These are phyloP conservation scores for Nitzschia sp. DNA, from an alignment of 108 stramenopile species.

Conservation along the genomic window DNA sequence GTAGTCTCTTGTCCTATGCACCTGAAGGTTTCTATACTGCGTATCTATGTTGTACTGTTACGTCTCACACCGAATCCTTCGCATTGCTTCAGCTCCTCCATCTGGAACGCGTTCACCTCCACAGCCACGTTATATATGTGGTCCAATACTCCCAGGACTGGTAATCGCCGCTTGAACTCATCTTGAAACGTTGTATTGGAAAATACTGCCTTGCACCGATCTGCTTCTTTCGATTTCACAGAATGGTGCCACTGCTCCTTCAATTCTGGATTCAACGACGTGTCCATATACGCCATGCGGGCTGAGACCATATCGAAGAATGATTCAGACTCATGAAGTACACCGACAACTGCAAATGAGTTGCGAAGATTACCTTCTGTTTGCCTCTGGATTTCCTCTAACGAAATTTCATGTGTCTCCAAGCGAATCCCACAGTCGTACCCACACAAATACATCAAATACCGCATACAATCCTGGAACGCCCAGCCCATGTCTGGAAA, in stretches of 20 bases:
- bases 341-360: slow-evolving; percentile 46
- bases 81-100: slow-evolving; percentile 35
- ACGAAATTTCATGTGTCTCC: neutral
- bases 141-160: slow-evolving; percentile 14
- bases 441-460: slow-evolving; percentile 39
- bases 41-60: no score
- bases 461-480: slow-evolving; percentile 3
- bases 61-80: neutral
- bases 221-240: neutral
- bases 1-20: no score
- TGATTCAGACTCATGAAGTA: slow-evolving; percentile 39
- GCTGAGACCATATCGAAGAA: slow-evolving; percentile 47
- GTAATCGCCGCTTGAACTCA: neutral
- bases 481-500: slow-evolving; percentile 24
- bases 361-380: slow-evolving; percentile 40
- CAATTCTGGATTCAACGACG: slow-evolving; percentile 14
- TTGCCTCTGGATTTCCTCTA: slow-evolving; percentile 34
- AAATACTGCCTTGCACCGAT: neutral
- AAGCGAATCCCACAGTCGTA: slow-evolving; percentile 38
- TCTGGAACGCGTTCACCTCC: slow-evolving; percentile 42
- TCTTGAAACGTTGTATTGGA: slow-evolving; percentile 16
- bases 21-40: no score
- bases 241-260: slow-evolving; percentile 6
- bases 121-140: slow-evolving; percentile 39
- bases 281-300: slow-evolving; percentile 18